These are phyloP conservation scores for Aureoboletus auriporus DNA, from an alignment of 768 basidiomycete species.

Conservation along the genomic window DNA sequence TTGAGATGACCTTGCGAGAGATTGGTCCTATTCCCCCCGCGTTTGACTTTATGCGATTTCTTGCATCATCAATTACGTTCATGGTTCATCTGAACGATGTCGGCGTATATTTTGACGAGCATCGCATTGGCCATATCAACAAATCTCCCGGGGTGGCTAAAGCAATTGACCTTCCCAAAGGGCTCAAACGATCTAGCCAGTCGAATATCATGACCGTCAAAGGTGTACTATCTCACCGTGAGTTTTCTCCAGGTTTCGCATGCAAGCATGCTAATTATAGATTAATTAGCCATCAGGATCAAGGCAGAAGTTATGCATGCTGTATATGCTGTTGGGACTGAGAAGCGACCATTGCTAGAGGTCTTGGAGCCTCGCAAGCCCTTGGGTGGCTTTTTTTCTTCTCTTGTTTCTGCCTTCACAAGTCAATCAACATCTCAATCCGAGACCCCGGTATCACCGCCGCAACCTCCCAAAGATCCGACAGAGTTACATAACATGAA, in stretches of 20 bases:
- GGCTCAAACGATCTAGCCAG: slow-evolving; percentile 52
- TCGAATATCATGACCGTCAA: slow-evolving; percentile 65
- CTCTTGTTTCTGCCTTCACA: slow-evolving; percentile 26
- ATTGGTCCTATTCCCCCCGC: slow-evolving; percentile 72
- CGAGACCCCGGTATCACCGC: slow-evolving; percentile 4
- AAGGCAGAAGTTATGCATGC: slow-evolving; percentile 77
- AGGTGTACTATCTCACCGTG: slow-evolving; percentile 61
- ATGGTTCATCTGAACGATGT: slow-evolving; percentile 77
- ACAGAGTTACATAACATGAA: slow-evolving; percentile 19
- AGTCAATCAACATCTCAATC: slow-evolving; percentile 11
- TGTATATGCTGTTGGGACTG: slow-evolving; percentile 65
- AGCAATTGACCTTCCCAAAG: slow-evolving; percentile 48
- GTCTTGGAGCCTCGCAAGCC: slow-evolving; percentile 30
- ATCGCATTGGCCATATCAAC: slow-evolving; percentile 59
- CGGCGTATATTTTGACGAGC: slow-evolving; percentile 78
- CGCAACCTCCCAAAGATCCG: slow-evolving; percentile 20
- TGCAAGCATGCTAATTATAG: not conserved
- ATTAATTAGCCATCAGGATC: slow-evolving; percentile 63
- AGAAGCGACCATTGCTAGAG: slow-evolving; percentile 44
- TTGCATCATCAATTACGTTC: slow-evolving; percentile 90
- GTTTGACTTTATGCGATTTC: slow-evolving; percentile 86
- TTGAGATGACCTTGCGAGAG: slow-evolving; percentile 86
- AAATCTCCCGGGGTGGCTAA: slow-evolving; percentile 58
- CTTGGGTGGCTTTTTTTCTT: slow-evolving; percentile 45
- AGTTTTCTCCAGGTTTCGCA: slow-evolving; percentile 17